Base-by-base conservation (phyloP, 805 yeast species). In the Cyberlindnera euphorbiiphila region DNA sequence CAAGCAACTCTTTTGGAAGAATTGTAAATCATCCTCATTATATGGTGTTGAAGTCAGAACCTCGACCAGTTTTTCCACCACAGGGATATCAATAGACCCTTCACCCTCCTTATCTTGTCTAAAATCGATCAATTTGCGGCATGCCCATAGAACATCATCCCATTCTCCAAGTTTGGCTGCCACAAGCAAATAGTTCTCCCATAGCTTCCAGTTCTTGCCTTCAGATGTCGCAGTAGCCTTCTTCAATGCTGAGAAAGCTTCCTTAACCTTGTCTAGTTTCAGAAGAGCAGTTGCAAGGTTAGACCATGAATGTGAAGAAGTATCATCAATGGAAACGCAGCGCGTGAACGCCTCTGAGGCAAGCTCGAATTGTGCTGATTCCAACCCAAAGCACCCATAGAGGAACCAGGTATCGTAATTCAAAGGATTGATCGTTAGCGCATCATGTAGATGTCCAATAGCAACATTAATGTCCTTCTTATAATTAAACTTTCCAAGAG, bases 331-430 rank as follows among this genome's bases (percentile, higher is more conserved):
- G 0, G 95, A 68, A 22, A 88, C 89, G 64, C 96, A 87, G 52
- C 97, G 70, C 1, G 95, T 81, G 57, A 93, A 89, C 0, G 96
- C 96, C 55, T 85, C 94, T 0, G 95, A 80, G 0, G 97, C 95
- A 29, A 84, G 61, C 17, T 79, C 83, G 64, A 72, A 85, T 49
- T 81, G 77, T 7, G 64, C 70, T 11, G 76, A 60, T 54, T 87
- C 96, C 34, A 93, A 65, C 0, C 94, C 96, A 38, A 89, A 67
- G 56, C 96, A 86, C 6, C 98, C 98, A 54, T 89, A 88, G 52
- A 88, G 76, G 57, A 80, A 91, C 95, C 98, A 88, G 24, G 91
- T 83, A 14, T 83, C 85, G 49, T 74, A 78, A 50, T 74, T 76
- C 36, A 86, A 65, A 9, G 96, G 93, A 56, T 81, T 81, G 19